Percentiles rank a stretch among this genome's conserved stretches.
Evolutionary conservation across 2,329 filamentous ascomycete species (phyloP).

Genomic region (Cordyceps tenuipes): DNA sequence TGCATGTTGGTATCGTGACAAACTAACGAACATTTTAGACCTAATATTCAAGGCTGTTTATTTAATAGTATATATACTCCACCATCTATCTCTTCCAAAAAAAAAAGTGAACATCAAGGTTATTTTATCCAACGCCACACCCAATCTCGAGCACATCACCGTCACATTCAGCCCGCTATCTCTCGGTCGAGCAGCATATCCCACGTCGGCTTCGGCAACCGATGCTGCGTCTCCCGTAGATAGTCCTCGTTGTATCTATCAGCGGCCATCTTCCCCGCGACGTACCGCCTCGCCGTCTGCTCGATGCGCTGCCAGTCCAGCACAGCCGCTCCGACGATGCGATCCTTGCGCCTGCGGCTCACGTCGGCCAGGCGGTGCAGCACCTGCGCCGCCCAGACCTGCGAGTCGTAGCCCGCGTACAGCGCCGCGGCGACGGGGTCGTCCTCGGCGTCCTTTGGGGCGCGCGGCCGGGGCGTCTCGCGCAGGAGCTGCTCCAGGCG

Average conservation of each 20-base stretch:
- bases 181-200: conserved; percentile 8
- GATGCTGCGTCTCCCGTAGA: neutral
- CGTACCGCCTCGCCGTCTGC: neutral
- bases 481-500: neutral
- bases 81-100: neutral
- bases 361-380: neutral
- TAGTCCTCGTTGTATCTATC: conserved; percentile 6
- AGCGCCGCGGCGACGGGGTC: neutral
- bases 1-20: neutral
- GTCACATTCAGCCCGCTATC: neutral
- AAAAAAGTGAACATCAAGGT: neutral
- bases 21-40: neutral
- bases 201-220: conserved; percentile 9
- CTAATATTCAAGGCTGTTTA: neutral
- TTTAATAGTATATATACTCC: neutral
- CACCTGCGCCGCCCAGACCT: conserved; percentile 8
- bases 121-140: neutral
- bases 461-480: neutral
- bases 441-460: neutral
- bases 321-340: conserved; percentile 5
- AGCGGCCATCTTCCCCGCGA: conserved; percentile 6
- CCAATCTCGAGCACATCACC: neutral
- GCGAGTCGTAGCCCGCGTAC: neutral
- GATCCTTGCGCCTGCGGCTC: neutral
- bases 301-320: conserved; percentile 8